These are phyloP conservation scores for Hyaloscypha bicolor DNA, from an alignment of 495 filamentous ascomycete species.

Conservation along the genomic window DNA sequence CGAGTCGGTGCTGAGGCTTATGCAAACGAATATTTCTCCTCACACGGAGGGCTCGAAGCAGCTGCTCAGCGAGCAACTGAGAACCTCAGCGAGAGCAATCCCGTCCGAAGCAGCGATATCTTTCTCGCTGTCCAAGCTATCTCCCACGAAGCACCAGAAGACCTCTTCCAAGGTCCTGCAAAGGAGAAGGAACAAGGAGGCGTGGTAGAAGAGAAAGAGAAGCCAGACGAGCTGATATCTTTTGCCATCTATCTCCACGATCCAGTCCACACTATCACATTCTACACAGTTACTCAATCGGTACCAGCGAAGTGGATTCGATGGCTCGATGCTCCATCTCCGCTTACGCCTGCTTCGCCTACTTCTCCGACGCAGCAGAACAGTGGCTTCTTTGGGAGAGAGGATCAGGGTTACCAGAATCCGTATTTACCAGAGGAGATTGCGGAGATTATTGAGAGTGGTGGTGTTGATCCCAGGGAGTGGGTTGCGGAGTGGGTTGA, in stretches of 20 bases:
- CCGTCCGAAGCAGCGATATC: slow-evolving; percentile 88
- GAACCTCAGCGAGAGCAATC: slow-evolving; percentile 77
- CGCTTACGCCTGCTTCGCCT: slow-evolving; percentile 45
- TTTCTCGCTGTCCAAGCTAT: slow-evolving; percentile 94
- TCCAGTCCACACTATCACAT: slow-evolving; percentile 88
- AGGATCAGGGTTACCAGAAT: slow-evolving; percentile 25
- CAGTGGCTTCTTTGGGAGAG: slow-evolving; percentile 36
- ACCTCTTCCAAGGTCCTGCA: slow-evolving; percentile 65
- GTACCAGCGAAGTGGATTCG: slow-evolving; percentile 86
- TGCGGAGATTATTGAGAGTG: slow-evolving; percentile 79
- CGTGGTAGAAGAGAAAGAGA: slow-evolving; percentile 47
- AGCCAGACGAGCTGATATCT: slow-evolving; percentile 57
- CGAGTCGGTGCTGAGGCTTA: slow-evolving; percentile 87
- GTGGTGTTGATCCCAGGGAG: slow-evolving; percentile 91
- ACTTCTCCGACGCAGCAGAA: slow-evolving; percentile 40
- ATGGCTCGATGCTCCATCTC: slow-evolving; percentile 83
- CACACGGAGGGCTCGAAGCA: slow-evolving; percentile 75
- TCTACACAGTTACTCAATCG: slow-evolving; percentile 78
- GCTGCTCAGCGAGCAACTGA: slow-evolving; percentile 77
- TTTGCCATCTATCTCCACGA: slow-evolving; percentile 95
- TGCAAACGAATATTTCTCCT: slow-evolving; percentile 76
- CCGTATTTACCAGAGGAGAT: slow-evolving; percentile 76
- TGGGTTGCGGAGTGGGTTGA: slow-evolving; percentile 99
- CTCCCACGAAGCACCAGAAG: slow-evolving; percentile 57
- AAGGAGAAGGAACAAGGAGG: slow-evolving; percentile 43